Evolutionary conservation across 2,329 filamentous ascomycete species (phyloP).

Genomic region (Diaporthe nobilis): DNA sequence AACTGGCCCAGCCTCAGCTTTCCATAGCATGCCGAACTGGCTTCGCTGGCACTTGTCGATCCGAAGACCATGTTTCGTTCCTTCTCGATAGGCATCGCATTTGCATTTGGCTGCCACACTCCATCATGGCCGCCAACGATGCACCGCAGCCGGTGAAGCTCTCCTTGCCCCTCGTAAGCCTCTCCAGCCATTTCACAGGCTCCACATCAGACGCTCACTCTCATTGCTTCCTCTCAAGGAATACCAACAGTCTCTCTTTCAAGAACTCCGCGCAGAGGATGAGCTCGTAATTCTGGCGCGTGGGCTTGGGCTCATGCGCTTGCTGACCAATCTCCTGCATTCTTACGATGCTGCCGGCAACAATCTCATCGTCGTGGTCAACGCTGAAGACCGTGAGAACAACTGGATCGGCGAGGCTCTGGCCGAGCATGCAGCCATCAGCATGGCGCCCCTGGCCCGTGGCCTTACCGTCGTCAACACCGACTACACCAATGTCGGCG

Average conservation of each 20-base stretch:
- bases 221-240: constrained; percentile 61
- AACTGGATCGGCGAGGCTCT: constrained; percentile 96
- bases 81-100: not conserved
- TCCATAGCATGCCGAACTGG: not conserved
- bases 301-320: constrained; percentile 90
- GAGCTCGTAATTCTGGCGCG: constrained; percentile 92
- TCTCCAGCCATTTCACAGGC: constrained; percentile 11
- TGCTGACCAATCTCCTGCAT: constrained; percentile 96
- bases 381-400: constrained; percentile 93
- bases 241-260: constrained; percentile 97
- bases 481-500: constrained; percentile 88
- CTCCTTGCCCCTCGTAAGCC: constrained; percentile 78
- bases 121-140: constrained; percentile 41
- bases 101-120: constrained; percentile 25
- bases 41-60: constrained; percentile 8
- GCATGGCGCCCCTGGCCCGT: constrained; percentile 83
- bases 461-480: constrained; percentile 95
- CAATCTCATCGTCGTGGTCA: constrained; percentile 90
- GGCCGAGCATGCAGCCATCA: constrained; percentile 94
- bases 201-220: constrained; percentile 39
- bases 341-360: constrained; percentile 97
- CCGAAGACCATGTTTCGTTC: constrained; percentile 35
- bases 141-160: constrained; percentile 80
- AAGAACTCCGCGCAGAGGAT: constrained; percentile 90
- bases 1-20: not conserved